These are phyloP conservation scores for Sistotremastrum suecicum DNA, from an alignment of 768 basidiomycete species.

Conservation along the genomic window DNA sequence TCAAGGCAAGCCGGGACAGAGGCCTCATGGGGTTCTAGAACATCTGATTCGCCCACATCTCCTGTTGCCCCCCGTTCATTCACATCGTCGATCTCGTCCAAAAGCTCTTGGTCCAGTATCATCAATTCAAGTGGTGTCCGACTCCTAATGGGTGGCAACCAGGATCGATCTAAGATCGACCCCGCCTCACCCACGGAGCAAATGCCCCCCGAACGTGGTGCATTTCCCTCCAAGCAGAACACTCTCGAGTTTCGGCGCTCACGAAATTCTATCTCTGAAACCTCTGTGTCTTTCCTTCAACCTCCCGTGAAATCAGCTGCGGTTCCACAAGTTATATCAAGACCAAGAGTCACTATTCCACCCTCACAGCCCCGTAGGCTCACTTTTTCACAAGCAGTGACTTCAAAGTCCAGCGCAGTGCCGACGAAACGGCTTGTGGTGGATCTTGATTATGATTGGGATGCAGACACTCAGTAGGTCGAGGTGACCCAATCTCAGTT, in stretches of 20 bases:
- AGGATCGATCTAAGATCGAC: conserved; percentile 34
- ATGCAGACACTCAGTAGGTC: too few species aligned
- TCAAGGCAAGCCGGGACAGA: conserved; percentile 21
- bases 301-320: too few species aligned
- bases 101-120: conserved; percentile 71
- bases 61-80: conserved; percentile 24
- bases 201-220: too few species aligned
- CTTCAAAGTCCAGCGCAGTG: too few species aligned
- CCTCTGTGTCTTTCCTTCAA: too few species aligned
- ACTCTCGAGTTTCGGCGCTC: conserved; percentile 5
- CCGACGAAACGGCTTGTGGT: too few species aligned
- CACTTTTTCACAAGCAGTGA: too few species aligned
- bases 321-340: too few species aligned
- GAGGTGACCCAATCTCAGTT: not conserved
- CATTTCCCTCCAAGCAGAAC: not conserved
- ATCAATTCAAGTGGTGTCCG: conserved; percentile 54
- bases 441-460: too few species aligned
- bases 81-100: conserved; percentile 46
- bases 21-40: conserved; percentile 40
- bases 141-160: conserved; percentile 51
- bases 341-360: too few species aligned
- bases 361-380: too few species aligned
- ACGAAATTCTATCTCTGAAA: too few species aligned
- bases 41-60: conserved; percentile 29
- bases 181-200: conserved; percentile 25